These are phyloP conservation scores for Plasmodium gonderi DNA, from an alignment of 169 alveolate genomes.

Conservation along the genomic window DNA sequence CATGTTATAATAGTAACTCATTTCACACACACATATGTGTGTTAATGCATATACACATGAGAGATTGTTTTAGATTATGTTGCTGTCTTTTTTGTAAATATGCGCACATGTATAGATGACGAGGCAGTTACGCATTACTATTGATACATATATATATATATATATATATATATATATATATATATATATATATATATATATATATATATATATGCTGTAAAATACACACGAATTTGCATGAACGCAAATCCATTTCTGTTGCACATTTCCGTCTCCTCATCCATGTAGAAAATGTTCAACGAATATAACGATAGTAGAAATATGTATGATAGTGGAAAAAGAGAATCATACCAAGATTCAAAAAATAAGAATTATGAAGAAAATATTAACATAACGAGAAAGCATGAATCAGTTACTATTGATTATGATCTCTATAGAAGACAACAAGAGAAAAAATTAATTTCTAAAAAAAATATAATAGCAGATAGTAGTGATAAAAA, in stretches of 20 bases:
- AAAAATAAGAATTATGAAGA: constrained; percentile 19
- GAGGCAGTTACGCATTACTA: background rate
- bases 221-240: too few species aligned
- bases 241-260: too few species aligned
- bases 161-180: too few species aligned
- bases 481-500: constrained; percentile 38
- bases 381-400: background rate
- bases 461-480: background rate
- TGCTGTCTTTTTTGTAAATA: background rate
- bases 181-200: too few species aligned
- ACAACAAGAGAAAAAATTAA: constrained; percentile 71
- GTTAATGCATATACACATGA: background rate
- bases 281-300: constrained; percentile 31
- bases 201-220: too few species aligned
- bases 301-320: constrained; percentile 14
- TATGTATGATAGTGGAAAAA: constrained; percentile 25
- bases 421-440: constrained; percentile 67
- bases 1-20: background rate
- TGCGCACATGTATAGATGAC: background rate
- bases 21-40: background rate
- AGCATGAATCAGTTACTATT: constrained; percentile 53
- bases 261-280: too few species aligned
- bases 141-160: too few species aligned
- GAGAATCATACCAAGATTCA: constrained; percentile 18
- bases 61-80: too few species aligned